phyloP scores from a whole-genome alignment of 257 asterid species.

The Nicotiana undulata region DNA sequence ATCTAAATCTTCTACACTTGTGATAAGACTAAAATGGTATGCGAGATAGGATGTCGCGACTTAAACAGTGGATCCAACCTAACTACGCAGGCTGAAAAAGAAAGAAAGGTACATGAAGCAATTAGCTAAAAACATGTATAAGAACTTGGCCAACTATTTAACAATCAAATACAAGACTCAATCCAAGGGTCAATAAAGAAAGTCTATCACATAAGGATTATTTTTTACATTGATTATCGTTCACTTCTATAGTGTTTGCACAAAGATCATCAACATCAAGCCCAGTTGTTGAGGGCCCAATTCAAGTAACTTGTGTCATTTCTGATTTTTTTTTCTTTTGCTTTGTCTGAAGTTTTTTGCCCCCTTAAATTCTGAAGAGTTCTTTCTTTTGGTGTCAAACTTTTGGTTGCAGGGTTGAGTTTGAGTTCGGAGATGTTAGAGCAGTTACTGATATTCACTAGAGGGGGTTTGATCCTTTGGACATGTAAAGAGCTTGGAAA shows the following conservation, averaged over 20 bases:
- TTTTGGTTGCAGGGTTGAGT: background rate
- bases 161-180: background rate
- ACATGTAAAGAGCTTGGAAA: slow-evolving; percentile 84
- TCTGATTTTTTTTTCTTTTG: background rate
- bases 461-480: slow-evolving; percentile 98
- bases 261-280: background rate
- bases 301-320: background rate
- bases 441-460: slow-evolving; percentile 75
- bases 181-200: background rate
- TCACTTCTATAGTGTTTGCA: background rate
- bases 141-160: background rate
- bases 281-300: background rate
- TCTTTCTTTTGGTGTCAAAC: background rate
- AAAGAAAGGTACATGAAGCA: background rate
- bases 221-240: background rate
- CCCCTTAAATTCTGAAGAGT: background rate
- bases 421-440: slow-evolving; percentile 50
- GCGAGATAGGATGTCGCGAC: background rate
- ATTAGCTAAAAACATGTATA: background rate
- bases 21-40: background rate
- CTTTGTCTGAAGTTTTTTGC: background rate
- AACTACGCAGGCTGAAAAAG: background rate
- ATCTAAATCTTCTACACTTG: background rate
- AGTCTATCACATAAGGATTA: background rate
- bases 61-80: no score